These are phyloP conservation scores for Xylaria bambusicola DNA, from an alignment of 495 filamentous ascomycete genomes.

Conservation along the genomic window DNA sequence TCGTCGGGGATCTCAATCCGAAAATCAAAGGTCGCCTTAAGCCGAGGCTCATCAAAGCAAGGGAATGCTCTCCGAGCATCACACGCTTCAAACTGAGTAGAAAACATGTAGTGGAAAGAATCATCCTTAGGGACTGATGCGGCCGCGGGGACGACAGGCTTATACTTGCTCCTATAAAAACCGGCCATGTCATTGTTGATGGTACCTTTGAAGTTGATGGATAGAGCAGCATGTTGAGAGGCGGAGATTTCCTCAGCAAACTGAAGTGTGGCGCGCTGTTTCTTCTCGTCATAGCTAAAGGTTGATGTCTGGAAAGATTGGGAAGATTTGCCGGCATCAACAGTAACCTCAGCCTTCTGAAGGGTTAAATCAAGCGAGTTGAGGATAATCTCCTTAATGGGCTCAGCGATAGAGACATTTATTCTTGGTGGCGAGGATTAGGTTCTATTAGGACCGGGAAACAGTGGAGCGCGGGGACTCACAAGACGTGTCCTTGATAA, in stretches of 20 bases:
- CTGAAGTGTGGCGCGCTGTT: slow-evolving; percentile 73
- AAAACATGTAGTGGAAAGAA: slow-evolving; percentile 89
- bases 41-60: slow-evolving; percentile 96
- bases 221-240: slow-evolving; percentile 60
- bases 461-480: slow-evolving; percentile 38
- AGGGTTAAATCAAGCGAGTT: slow-evolving; percentile 71
- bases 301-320: slow-evolving; percentile 59
- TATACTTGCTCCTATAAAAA: slow-evolving; percentile 95
- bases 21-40: slow-evolving; percentile 95
- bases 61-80: slow-evolving; percentile 93
- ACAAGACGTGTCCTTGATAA: slow-evolving; percentile 78
- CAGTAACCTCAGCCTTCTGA: slow-evolving; percentile 49
- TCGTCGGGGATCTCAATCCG: slow-evolving; percentile 86
- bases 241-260: slow-evolving; percentile 69
- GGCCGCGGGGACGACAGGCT: slow-evolving; percentile 67
- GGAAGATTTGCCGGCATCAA: slow-evolving; percentile 49
- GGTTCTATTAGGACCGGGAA: not conserved
- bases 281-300: slow-evolving; percentile 76
- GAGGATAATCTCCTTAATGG: slow-evolving; percentile 70
- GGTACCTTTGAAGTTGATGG: slow-evolving; percentile 76
- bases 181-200: slow-evolving; percentile 96
- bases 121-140: slow-evolving; percentile 73
- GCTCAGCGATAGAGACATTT: slow-evolving; percentile 58
- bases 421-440: slow-evolving; percentile 34
- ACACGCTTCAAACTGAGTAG: slow-evolving; percentile 95